Evolutionary conservation across 495 filamentous ascomycete species (phyloP).

Genomic region (Aspergillus affinis): DNA sequence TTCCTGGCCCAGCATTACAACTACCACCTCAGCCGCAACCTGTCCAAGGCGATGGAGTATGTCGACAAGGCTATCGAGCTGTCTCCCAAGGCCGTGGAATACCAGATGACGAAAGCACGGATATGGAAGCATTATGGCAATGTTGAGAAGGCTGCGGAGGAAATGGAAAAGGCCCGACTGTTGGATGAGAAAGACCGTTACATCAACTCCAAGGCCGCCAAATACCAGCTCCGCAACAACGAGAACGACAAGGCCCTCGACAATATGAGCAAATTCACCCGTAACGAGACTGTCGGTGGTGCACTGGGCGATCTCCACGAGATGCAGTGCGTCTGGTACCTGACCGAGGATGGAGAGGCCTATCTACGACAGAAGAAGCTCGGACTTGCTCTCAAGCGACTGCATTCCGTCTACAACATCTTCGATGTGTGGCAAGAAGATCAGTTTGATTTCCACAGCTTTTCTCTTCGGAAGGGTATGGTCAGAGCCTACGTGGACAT

Average conservation of each 20-base stretch:
- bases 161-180: slow-evolving; percentile 83
- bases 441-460: slow-evolving; percentile 98
- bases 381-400: slow-evolving; percentile 86
- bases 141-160: slow-evolving; percentile 72
- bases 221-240: slow-evolving; percentile 93
- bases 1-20: slow-evolving; percentile 98
- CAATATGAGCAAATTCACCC: slow-evolving; percentile 93
- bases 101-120: slow-evolving; percentile 91
- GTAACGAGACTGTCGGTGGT: slow-evolving; percentile 84
- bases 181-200: slow-evolving; percentile 89
- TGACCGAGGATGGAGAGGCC: slow-evolving; percentile 92
- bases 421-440: slow-evolving; percentile 98
- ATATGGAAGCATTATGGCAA: slow-evolving; percentile 93
- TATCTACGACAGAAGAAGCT: slow-evolving; percentile 81
- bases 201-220: slow-evolving; percentile 97
- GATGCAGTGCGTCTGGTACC: slow-evolving; percentile 98
- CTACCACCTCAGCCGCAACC: slow-evolving; percentile 81
- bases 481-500: slow-evolving; percentile 94
- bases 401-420: slow-evolving; percentile 81
- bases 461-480: slow-evolving; percentile 92
- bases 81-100: slow-evolving; percentile 79
- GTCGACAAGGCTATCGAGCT: slow-evolving; percentile 79
- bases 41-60: slow-evolving; percentile 75
- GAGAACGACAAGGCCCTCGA: slow-evolving; percentile 79
- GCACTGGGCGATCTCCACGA: slow-evolving; percentile 89